Percentiles rank a stretch among this genome's conserved stretches.
Evolutionary conservation across 345 rosid species (phyloP).

Genomic region (Gossypium raimondii): DNA sequence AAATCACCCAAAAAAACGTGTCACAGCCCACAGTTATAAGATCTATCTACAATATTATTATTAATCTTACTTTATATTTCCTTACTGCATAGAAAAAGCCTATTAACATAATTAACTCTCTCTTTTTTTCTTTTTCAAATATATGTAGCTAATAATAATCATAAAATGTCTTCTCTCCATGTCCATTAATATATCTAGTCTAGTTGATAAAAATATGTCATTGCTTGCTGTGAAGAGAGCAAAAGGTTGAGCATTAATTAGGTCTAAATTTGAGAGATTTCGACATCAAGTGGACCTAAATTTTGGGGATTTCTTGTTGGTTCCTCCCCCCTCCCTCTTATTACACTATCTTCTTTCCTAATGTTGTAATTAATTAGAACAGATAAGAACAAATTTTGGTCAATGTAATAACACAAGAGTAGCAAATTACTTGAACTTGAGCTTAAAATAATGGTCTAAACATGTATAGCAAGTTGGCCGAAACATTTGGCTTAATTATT

Average conservation of each 20-base stretch:
- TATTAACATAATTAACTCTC: no score
- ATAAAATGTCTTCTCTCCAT: background rate
- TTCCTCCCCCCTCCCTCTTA: no score
- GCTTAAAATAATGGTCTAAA: background rate
- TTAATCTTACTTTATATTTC: no score
- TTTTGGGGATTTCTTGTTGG: background rate
- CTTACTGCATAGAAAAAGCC: no score
- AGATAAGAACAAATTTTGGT: background rate
- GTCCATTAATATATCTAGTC: background rate
- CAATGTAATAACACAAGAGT: background rate
- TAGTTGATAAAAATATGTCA: background rate
- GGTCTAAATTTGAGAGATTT: background rate
- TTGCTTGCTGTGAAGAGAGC: background rate
- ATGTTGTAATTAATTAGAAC: background rate
- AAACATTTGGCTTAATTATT: background rate
- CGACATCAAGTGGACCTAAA: background rate
- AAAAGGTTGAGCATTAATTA: background rate
- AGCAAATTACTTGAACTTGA: background rate
- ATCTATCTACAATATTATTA: background rate
- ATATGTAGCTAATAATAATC: no score
- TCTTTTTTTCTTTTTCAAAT: no score
- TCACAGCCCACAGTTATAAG: background rate
- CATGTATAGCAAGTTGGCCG: background rate
- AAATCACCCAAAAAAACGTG: background rate
- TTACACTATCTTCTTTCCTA: background rate